Conservation (phyloP, 2,329 filamentous ascomycete species). For the Colletotrichum sp. region DNA sequence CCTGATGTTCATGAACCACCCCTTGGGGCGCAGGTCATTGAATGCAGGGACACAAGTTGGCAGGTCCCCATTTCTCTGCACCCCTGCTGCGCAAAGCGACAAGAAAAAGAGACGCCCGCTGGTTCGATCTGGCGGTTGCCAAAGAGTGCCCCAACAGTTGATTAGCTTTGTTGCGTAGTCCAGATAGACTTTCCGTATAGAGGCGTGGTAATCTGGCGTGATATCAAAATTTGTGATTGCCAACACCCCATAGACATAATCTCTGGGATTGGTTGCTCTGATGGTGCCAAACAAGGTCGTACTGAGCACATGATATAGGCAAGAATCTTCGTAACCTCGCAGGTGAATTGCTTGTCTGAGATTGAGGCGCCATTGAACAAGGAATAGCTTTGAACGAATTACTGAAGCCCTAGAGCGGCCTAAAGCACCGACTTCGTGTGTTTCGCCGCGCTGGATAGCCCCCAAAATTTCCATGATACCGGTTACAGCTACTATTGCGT, state of each 20-base stretch:
- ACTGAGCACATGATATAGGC: neutral
- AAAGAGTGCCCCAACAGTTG: neutral
- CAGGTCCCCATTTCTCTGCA: neutral
- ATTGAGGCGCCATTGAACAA: neutral
- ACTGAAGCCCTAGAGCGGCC: neutral
- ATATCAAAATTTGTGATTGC: neutral
- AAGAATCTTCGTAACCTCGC: neutral
- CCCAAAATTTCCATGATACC: neutral
- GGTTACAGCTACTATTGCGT: neutral
- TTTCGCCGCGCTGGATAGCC: neutral
- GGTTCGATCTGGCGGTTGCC: neutral
- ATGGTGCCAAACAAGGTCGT: neutral
- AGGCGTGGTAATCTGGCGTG: neutral
- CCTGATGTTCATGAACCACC: neutral
- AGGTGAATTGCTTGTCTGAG: neutral
- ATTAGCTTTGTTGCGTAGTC: neutral
- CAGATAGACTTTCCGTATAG: neutral
- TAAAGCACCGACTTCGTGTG: neutral
- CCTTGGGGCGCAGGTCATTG: neutral
- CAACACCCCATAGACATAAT: neutral
- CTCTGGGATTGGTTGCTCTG: neutral
- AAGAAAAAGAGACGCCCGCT: neutral
- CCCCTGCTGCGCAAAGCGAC: neutral
- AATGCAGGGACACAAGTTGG: neutral
- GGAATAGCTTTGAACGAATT: neutral